Evolutionary conservation across 179 eudicot genomes (phyloP).

Genomic region (Heliamphora ciliata): DNA sequence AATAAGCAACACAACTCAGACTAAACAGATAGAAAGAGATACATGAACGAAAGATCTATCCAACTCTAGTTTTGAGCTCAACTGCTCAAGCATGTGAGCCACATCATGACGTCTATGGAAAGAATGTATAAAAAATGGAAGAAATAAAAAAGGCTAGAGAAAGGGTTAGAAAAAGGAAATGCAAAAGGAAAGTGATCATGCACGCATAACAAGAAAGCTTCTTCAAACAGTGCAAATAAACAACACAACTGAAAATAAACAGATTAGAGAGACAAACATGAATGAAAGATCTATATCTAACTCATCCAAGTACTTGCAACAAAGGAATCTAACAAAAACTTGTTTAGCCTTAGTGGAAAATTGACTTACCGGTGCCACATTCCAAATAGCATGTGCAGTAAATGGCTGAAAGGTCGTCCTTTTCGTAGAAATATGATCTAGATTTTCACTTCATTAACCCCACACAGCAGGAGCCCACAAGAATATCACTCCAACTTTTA

Average conservation of each 20-base stretch:
- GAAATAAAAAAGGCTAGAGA: too few species aligned
- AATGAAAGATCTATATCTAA: background rate
- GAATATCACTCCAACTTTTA: background rate
- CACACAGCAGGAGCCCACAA: background rate
- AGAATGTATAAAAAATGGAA: background rate
- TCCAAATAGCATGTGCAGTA: background rate
- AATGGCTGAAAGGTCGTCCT: background rate
- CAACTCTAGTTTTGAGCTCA: too few species aligned
- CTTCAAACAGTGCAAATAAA: constrained; percentile 4
- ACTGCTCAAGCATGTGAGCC: background rate
- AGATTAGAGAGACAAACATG: background rate
- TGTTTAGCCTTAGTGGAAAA: background rate
- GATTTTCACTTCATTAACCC: background rate
- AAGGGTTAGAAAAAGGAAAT: background rate
- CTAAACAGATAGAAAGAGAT: background rate
- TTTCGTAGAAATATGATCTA: background rate
- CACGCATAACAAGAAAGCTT: background rate
- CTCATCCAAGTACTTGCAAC: background rate
- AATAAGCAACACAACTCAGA: background rate
- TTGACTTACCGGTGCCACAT: constrained; percentile 10
- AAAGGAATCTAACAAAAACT: background rate
- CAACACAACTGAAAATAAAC: background rate
- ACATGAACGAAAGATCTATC: background rate
- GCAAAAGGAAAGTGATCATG: background rate
- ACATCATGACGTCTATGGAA: background rate